Evolutionary conservation across 345 rosid genomes (phyloP), one percentile per base, ranked within the genome.

Genomic region (Salix viminalis): DNA sequence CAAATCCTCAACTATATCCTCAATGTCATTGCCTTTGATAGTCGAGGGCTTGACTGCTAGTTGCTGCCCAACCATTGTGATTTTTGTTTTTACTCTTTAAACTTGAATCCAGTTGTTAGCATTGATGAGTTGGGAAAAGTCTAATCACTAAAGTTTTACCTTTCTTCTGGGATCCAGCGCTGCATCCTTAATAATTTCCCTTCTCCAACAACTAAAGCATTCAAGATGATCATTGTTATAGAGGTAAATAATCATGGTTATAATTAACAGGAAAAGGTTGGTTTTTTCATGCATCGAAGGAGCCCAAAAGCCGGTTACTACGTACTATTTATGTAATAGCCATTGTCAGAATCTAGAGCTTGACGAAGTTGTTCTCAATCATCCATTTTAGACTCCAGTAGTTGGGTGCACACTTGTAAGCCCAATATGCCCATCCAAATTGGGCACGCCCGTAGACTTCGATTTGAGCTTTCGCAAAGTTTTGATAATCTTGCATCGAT

Each of bases 401-500:
- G 16, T 50, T 28, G 4, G 4, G 14, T 21, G 39, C 41, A 58
- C 83, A 78, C 58, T 68, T 79, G 7, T 79, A 79, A n/a, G 86
- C 62, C 86, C 88, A 85, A 52, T 81, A 85, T 0, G 74, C 85
- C 87, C 85, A 82, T 21, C 87, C 85, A 56, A 82, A 85, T 6
- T 83, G 80, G 3, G 87, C 85, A 7, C 62, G 61, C 34, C 85
- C 82, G 52, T 75, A 80, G 7, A 80, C 82, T 69, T 80, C 65
- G 15, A 72, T 8, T 64, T 82, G 82, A 24, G 82, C 85, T 34
- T 73, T 28, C 1, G 70, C 74, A 73, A 72, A 85, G 26, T 65
- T 78, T 66, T 80, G 73, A 67, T 76, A 78, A 54, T 85, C 86
- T 36, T 71, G 11, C 76, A 10, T 76, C 32, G 84, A 34, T 75